These are phyloP conservation scores for Pisolithus orientalis DNA, from an alignment of 768 basidiomycete genomes.

Conservation along the genomic window DNA sequence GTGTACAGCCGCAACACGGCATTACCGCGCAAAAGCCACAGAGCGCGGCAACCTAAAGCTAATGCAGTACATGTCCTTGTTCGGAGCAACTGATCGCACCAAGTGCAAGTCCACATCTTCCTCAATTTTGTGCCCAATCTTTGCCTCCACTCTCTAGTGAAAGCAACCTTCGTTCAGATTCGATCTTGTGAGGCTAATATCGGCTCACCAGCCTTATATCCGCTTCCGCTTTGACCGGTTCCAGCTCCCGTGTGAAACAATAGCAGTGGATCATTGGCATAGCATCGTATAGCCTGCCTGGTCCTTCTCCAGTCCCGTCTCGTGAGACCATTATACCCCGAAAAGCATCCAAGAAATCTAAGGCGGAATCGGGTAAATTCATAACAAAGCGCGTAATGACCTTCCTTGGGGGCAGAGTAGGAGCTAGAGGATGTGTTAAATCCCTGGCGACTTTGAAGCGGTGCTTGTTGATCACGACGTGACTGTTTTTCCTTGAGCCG, in stretches of 20 bases:
- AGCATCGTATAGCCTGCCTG: slow-evolving; percentile 38
- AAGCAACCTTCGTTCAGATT: slow-evolving; percentile 13
- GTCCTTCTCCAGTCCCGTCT: slow-evolving; percentile 30
- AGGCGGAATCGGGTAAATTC: slow-evolving; percentile 93
- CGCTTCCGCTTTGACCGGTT: slow-evolving; percentile 53
- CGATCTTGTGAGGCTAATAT: slow-evolving; percentile 1
- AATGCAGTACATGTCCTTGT: slow-evolving; percentile 97
- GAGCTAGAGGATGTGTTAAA: slow-evolving; percentile 3
- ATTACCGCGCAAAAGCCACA: slow-evolving; percentile 29
- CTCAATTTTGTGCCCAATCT: slow-evolving; percentile 49
- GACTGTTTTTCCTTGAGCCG: slow-evolving; percentile 36
- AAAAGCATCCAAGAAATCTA: slow-evolving; percentile 86
- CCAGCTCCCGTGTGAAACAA: slow-evolving; percentile 88
- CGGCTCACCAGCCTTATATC: slow-evolving; percentile 77
- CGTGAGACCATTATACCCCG: slow-evolving; percentile 55
- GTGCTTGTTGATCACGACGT: slow-evolving; percentile 32
- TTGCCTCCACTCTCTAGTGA: slow-evolving; percentile 64
- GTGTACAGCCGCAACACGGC: slow-evolving; percentile 27
- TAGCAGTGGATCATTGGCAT: slow-evolving; percentile 95
- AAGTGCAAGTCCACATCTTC: slow-evolving; percentile 53
- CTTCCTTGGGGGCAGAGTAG: slow-evolving; percentile 34
- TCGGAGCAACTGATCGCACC: slow-evolving; percentile 91
- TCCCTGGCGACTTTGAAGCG: not conserved
- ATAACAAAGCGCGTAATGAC: slow-evolving; percentile 88
- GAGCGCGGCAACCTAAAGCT: slow-evolving; percentile 67